Evolutionary conservation across 208 protist genomes (phyloP), one percentile per base, ranked within the genome.

Genomic region (Crithidia bombi): DNA sequence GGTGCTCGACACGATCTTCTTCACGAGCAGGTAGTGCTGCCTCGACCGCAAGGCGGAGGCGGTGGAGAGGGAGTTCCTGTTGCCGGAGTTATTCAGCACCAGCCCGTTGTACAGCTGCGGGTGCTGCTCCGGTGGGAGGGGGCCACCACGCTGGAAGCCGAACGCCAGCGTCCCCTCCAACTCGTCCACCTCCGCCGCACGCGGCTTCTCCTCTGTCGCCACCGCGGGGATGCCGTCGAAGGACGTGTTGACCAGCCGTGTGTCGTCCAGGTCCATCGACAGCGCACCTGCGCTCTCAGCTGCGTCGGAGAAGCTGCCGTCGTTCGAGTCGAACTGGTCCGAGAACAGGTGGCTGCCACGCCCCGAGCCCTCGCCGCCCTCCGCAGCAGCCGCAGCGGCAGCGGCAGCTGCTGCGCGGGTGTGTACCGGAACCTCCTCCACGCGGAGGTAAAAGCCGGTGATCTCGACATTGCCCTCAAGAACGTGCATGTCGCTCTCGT

Each of bases 401-500:
- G 12, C 15, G 7, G 0, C 19, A 39, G 50, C 12, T 26, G 36
- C 14, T 47, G 19, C 50, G 3, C 56, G 25, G 9, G 25, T 19
- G 47, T 39, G 46, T 63, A 54, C 83, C 52, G 51, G 52, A 12
- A 95, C 32, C 76, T 97, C 91, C 54, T 85, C 59, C 21, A 97
- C 39, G 12, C 83, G 69, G 15, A 97, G 59, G 63, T 90, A 96
- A 71, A 85, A 94, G 12, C 80, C 81, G 10, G 76, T 85, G 14
- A 82, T 86, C 65, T 93, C 84, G 1, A 93, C 77, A 43, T 75
- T 82, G 66, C 81, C 82, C 73, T 94, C 85, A 15, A 96, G 64
- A 10, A 96, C 85, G 77, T 92, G 79, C 71, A 93, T 81, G 70
- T 97, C 90, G 67, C 90, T 83, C 75, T 91, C 85, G 71, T 95